Conservation (phyloP, 1,284 basidiomycete species). For the Mycosarcoma mackinlayi region DNA sequence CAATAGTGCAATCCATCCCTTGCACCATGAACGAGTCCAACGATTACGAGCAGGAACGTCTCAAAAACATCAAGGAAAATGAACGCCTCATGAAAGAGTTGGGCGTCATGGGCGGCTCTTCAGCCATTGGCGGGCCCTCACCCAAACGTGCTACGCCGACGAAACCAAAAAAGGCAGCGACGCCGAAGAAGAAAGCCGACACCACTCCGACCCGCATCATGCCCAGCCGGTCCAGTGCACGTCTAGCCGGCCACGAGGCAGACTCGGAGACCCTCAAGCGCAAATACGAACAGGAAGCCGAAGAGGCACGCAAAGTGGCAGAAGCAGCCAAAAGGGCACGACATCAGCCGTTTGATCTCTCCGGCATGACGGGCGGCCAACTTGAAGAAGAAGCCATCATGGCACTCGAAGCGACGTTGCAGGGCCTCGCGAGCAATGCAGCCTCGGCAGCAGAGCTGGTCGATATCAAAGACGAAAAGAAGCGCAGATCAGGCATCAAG, state of each 20-base stretch:
- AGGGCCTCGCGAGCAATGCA: slow-evolving; percentile 18
- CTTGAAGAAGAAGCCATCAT: slow-evolving; percentile 37
- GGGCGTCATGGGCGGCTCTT: slow-evolving; percentile 54
- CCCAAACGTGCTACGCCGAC: slow-evolving; percentile 29
- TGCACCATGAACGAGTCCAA: slow-evolving; percentile 40
- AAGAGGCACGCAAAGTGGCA: slow-evolving; percentile 39
- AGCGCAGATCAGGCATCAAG: slow-evolving; percentile 5
- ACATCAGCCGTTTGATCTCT: slow-evolving; percentile 53
- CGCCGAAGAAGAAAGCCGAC: slow-evolving; percentile 33
- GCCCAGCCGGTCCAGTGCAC: slow-evolving; percentile 51
- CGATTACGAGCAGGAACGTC: slow-evolving; percentile 60
- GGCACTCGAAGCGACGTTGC: slow-evolving; percentile 34
- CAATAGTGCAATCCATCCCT: background rate
- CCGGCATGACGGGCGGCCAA: slow-evolving; percentile 41
- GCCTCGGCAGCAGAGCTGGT: slow-evolving; percentile 32
- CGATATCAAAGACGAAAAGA: slow-evolving; percentile 36
- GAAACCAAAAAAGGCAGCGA: slow-evolving; percentile 36
- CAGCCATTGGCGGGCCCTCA: slow-evolving; percentile 36
- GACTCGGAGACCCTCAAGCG: slow-evolving; percentile 54
- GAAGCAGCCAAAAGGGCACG: slow-evolving; percentile 52
- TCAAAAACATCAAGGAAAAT: slow-evolving; percentile 65
- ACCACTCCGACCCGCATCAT: slow-evolving; percentile 30
- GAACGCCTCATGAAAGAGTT: slow-evolving; percentile 61
- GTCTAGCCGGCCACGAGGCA: slow-evolving; percentile 52
- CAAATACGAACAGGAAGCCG: slow-evolving; percentile 53